Evolutionary conservation across 768 basidiomycete genomes (phyloP), one percentile per base, ranked within the genome.

Genomic region (Lentinula sp.): DNA sequence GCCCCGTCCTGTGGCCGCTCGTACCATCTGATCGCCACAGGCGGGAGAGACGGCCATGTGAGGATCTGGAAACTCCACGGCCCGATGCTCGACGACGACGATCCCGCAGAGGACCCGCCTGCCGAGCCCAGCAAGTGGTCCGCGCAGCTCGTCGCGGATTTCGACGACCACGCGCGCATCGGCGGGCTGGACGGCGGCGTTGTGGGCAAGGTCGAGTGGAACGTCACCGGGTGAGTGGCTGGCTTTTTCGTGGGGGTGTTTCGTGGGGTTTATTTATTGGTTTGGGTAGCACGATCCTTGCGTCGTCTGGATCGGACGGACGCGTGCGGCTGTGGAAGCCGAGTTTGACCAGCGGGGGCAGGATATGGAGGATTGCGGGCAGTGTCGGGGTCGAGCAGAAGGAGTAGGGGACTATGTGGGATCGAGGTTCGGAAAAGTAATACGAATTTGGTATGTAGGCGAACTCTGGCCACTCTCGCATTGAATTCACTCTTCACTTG

Each of bases 21-120:
- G 0, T 96, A 94, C 72, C 96, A 98, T 68, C 88, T 98, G 42
- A 81, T 98, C 62, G 97, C 96, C 1, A 92, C 93, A 0, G 97
- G 95, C 15, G 79, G 85, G 35, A 80, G 94, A 35, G 95, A 97
- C 70, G 94, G 95, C 1, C 82, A 84, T 49, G 94, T 98, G 12
- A 76, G 93, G 63, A 91, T 99, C 64, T 98, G 95, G 95, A 85
- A 86, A 63, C 77, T 97, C 33, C 82, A 80, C 63, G 90, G 91
- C 9, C 78, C 75, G 0, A 78, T 82, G 5, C 70, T 67, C 12
- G 75, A 77, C 5, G 69, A 70, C 78, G 76, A 15, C 72, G 74
- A 0, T 74, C 77, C 3, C n/a, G 84, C 81, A n/a, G 78, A 81
- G 15, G 69, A 72, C n/a, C n/a, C n/a, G n/a, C n/a, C n/a, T n/a